These are phyloP conservation scores for Xylaria venustula DNA, from an alignment of 495 filamentous ascomycete genomes.

Conservation along the genomic window DNA sequence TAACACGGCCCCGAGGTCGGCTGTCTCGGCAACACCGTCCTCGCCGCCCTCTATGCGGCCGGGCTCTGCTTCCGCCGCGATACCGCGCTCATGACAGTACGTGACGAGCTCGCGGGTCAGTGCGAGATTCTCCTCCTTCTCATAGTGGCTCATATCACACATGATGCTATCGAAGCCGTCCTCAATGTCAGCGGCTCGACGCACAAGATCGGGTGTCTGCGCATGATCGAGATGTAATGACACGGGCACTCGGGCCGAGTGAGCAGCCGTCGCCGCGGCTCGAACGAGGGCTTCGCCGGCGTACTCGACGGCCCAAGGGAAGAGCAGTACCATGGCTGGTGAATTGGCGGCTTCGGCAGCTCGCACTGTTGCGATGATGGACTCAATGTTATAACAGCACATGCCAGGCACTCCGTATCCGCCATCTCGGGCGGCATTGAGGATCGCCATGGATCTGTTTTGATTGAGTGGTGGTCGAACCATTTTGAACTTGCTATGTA, in stretches of 20 bases:
- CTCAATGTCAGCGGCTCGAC: constrained; percentile 58
- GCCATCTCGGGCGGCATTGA: constrained; percentile 62
- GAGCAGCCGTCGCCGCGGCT: constrained; percentile 61
- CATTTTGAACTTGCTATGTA: constrained; percentile 39
- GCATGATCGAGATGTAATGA: constrained; percentile 77
- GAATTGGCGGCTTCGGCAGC: constrained; percentile 73
- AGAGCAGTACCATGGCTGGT: constrained; percentile 79
- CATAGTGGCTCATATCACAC: constrained; percentile 81
- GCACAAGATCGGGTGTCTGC: constrained; percentile 69
- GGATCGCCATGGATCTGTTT: constrained; percentile 68
- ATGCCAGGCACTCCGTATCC: constrained; percentile 72
- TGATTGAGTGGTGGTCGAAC: constrained; percentile 45
- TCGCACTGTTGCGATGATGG: constrained; percentile 73
- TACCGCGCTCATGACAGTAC: constrained; percentile 73
- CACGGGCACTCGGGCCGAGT: constrained; percentile 65
- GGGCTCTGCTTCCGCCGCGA: constrained; percentile 78
- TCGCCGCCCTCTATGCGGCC: constrained; percentile 83
- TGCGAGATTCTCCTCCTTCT: constrained; percentile 75
- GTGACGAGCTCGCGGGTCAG: constrained; percentile 66
- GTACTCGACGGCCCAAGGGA: constrained; percentile 82
- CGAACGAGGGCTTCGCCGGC: constrained; percentile 59
- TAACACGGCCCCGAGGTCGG: constrained; percentile 67
- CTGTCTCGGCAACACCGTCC: constrained; percentile 77
- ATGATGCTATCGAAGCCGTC: constrained; percentile 78
- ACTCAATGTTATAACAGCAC: constrained; percentile 86